Percentiles rank a stretch among this genome's conserved stretches.
Conservation (phyloP, 2,329 filamentous ascomycete genomes). For the Exophiala alcalophila region DNA sequence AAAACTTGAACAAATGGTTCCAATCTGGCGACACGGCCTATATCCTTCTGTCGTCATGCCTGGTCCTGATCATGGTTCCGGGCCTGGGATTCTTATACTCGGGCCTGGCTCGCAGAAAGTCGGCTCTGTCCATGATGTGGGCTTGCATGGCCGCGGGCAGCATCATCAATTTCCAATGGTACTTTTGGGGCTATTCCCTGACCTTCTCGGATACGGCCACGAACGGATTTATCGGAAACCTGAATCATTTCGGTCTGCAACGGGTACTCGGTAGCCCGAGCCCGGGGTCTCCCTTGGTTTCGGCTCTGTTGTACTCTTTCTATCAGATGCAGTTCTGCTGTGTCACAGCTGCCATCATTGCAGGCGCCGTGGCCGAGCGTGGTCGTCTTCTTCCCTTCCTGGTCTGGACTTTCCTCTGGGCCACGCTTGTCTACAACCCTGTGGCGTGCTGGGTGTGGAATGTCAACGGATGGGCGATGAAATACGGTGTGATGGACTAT, state of each 20-base stretch:
- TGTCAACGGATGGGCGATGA: slow-evolving; percentile 85
- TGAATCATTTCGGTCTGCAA: slow-evolving; percentile 83
- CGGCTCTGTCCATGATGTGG: slow-evolving; percentile 94
- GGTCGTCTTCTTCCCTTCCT: slow-evolving; percentile 89
- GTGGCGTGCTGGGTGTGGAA: slow-evolving; percentile 98
- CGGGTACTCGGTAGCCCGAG: slow-evolving; percentile 81
- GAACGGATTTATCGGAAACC: slow-evolving; percentile 87
- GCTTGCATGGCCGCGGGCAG: slow-evolving; percentile 92
- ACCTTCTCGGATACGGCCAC: slow-evolving; percentile 79
- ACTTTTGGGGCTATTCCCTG: slow-evolving; percentile 97
- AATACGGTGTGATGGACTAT: slow-evolving; percentile 91
- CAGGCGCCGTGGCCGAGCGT: slow-evolving; percentile 89
- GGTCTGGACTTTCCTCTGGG: slow-evolving; percentile 96
- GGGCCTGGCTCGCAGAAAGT: slow-evolving; percentile 94
- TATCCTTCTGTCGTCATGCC: slow-evolving; percentile 63
- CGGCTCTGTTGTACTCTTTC: slow-evolving; percentile 87
- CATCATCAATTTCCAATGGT: slow-evolving; percentile 96
- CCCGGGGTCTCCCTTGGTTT: slow-evolving; percentile 81
- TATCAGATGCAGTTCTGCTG: slow-evolving; percentile 99
- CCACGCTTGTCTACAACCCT: slow-evolving; percentile 95
- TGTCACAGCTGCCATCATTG: slow-evolving; percentile 85
- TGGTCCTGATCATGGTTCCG: slow-evolving; percentile 84
- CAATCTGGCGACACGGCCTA: slow-evolving; percentile 87
- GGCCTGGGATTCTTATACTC: slow-evolving; percentile 98
- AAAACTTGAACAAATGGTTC: slow-evolving; percentile 96